Conservation (phyloP, 1,284 basidiomycete genomes). For the Mycena citricolor region DNA sequence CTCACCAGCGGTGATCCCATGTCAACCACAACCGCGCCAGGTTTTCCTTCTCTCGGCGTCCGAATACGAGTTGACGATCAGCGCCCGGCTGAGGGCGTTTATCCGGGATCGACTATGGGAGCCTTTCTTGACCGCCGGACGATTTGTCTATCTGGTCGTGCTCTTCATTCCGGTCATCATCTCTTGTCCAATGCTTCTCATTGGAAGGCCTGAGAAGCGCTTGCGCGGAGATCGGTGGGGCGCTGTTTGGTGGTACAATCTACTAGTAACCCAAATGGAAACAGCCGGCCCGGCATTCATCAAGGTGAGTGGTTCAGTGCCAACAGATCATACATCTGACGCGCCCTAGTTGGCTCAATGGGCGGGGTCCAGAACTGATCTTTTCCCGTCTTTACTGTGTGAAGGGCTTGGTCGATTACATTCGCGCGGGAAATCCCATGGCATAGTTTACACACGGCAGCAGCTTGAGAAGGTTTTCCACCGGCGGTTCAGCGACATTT, state of each 20-base stretch:
- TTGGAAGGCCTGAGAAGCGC: slow-evolving; percentile 61
- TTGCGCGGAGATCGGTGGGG: slow-evolving; percentile 78
- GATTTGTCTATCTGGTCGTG: slow-evolving; percentile 83
- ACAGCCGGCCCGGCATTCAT: slow-evolving; percentile 95
- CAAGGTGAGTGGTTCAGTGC: slow-evolving; percentile 60
- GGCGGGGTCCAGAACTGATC: slow-evolving; percentile 93
- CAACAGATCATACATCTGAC: slow-evolving; percentile 16
- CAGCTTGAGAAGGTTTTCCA: slow-evolving; percentile 88
- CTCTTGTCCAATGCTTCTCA: slow-evolving; percentile 80
- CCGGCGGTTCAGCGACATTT: slow-evolving; percentile 83
- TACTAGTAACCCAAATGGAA: slow-evolving; percentile 90
- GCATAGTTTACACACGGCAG: slow-evolving; percentile 76
- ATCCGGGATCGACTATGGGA: slow-evolving; percentile 72
- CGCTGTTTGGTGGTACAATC: slow-evolving; percentile 93
- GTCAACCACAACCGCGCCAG: slow-evolving; percentile 34
- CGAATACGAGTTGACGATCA: slow-evolving; percentile 52
- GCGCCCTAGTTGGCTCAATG: slow-evolving; percentile 85
- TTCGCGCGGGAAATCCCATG: slow-evolving; percentile 86
- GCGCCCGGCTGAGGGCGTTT: slow-evolving; percentile 42
- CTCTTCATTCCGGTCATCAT: slow-evolving; percentile 91
- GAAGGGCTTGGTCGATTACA: slow-evolving; percentile 85
- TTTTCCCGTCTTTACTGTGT: slow-evolving; percentile 94
- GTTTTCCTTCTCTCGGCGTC: slow-evolving; percentile 59
- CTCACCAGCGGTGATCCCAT: slow-evolving; percentile 65
- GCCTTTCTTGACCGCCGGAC: slow-evolving; percentile 79